Conservation (phyloP, 2,329 filamentous ascomycete species). For the Exophiala phaeomuriformis region DNA sequence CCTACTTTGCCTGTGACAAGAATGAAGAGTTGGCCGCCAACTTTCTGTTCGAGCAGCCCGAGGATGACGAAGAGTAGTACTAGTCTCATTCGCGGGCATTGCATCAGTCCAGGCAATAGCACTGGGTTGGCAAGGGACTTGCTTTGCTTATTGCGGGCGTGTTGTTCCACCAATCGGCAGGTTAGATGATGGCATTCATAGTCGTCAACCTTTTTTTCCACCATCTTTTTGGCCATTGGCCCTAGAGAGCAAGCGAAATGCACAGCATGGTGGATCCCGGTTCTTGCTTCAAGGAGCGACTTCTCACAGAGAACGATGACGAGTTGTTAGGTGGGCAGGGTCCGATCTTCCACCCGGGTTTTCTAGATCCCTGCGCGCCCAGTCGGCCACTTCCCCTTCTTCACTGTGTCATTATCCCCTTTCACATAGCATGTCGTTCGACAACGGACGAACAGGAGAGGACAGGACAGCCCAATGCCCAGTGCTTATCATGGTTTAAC, state of each 20-base stretch:
- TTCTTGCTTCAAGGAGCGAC: too few relatives aligned
- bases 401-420: too few relatives aligned
- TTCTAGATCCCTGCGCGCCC: too few relatives aligned
- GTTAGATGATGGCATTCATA: background rate
- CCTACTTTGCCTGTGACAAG: slow-evolving; percentile 98
- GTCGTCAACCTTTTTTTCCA: background rate
- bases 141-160: background rate
- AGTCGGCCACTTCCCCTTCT: too few relatives aligned
- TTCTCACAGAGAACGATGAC: too few relatives aligned
- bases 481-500: too few relatives aligned
- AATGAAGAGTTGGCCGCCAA: slow-evolving; percentile 98
- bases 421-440: too few relatives aligned
- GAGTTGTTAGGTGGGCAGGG: too few relatives aligned
- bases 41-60: slow-evolving; percentile 94
- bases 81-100: background rate
- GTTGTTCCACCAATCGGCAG: background rate
- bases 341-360: too few relatives aligned
- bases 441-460: too few relatives aligned
- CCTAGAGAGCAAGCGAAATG: background rate
- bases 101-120: background rate
- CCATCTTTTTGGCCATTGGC: background rate
- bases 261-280: background rate
- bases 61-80: slow-evolving; percentile 48
- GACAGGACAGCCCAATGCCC: too few relatives aligned
- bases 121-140: too few relatives aligned